Percentiles rank a stretch among this genome's conserved stretches.
These are phyloP conservation scores for Rhodomyrtus tomentosa DNA, from an alignment of 345 rosid species.

Conservation along the genomic window DNA sequence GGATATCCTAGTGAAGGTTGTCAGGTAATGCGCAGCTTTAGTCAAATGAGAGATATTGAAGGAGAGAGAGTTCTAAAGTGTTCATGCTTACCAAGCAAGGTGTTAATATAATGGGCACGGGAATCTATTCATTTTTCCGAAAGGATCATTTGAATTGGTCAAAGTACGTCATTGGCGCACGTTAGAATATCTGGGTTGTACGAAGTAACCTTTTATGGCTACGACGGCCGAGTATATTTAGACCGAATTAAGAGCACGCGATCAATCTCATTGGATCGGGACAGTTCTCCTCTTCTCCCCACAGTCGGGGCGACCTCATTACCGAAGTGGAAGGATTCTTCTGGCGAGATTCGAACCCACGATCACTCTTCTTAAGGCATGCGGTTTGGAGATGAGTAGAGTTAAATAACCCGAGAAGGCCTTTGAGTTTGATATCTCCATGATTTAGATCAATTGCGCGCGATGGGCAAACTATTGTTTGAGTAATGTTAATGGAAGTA, in stretches of 20 bases:
- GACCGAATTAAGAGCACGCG: not conserved
- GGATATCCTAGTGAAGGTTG: not conserved
- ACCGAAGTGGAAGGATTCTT: not conserved
- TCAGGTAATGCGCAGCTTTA: not conserved
- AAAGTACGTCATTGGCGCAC: not conserved
- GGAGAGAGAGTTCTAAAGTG: not conserved
- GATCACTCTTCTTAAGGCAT: not conserved
- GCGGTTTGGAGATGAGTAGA: not conserved
- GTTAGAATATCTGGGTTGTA: not conserved
- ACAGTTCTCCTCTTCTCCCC: not conserved
- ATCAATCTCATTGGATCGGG: not conserved
- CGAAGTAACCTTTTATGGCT: not conserved
- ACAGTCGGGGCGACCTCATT: not conserved
- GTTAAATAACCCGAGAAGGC: not conserved
- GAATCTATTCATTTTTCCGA: not conserved
- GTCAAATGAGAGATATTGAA: not conserved
- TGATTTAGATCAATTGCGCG: not conserved
- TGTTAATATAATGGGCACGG: not conserved
- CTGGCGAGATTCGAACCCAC: not conserved
- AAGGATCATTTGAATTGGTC: not conserved
- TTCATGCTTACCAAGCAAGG: not conserved
- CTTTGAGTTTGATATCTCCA: not conserved
- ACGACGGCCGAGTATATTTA: not conserved
- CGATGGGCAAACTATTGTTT: no score
- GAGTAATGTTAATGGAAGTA: no score